Evolutionary conservation across 208 protist species (phyloP), one percentile per base, ranked within the genome.

Genomic region (Crithidia fasciculata): DNA sequence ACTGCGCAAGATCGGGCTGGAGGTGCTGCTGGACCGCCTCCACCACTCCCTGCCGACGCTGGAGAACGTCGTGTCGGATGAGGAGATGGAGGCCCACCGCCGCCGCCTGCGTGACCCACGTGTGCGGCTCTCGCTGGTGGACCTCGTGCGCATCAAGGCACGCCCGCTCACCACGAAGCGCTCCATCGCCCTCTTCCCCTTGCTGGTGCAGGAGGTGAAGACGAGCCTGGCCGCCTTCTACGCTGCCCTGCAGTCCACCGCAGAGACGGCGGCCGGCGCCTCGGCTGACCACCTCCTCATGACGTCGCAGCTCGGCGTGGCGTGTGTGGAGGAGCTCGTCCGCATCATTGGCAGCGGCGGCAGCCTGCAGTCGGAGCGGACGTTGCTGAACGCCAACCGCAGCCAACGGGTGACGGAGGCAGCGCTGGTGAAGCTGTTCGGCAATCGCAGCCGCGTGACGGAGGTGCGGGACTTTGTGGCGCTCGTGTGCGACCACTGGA

Each of bases 1-100:
- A 8, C 72, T 96, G 61, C 88, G 88, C 74, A 67, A 83, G 40
- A 95, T 95, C 72, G 92, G 92, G 5, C 76, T 95, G 59, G 92
- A 96, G 81, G 88, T 96, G 73, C 76, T 96, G 57, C 76, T 96
- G 28, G 92, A 96, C 72, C 92, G 92, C 49, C 78, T 96, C 40
- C 92, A 96, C 61, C 88, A 96, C 80, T 90, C 92, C 0, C 69
- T 96, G 57, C 92, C 92, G 28, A 94, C 92, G 8, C 70, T 93
- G 43, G 92, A 96, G 78, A 86, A 92, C 72, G 91, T 87, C 10
- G 72, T 96, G 54, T 92, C 68, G 45, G 87, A 94, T 59, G 82
- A 81, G 52, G 89, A 95, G 84, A 67, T 94, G 59, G 92, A 93
- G 78, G 81, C 81, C 61, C 87, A 92, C 69, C 86, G 89, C 37